Evolutionary conservation across 495 filamentous ascomycete genomes (phyloP), one percentile per base, ranked within the genome.

Genomic region (Talaromyces ruber): DNA sequence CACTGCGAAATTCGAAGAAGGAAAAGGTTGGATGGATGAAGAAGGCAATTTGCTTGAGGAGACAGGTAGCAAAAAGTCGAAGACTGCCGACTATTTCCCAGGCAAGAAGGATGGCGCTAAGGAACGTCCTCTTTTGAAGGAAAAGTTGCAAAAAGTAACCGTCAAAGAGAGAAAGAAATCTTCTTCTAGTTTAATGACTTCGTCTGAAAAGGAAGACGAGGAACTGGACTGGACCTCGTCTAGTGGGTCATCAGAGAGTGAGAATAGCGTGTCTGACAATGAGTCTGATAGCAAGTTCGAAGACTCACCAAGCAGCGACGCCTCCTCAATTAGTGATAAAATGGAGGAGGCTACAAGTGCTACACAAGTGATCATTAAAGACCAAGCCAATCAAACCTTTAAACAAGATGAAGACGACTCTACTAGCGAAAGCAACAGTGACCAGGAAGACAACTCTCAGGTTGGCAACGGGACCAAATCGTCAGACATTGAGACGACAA

Each of bases 21-120:
- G 86, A 16, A 89, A 90, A 65, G 93, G 94, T 0, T 97, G 94
- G 94, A 79, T 96, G 4, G 89, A 97, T 68, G 83, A 84, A 65
- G 76, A 85, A 18, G 94, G 92, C 2, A 84, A 87, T 58, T 67
- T 97, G 22, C 84, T 94, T 88, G 97, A 78, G 68, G 62, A 58
- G 64, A 57, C 14, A 67, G 64, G 66, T 64, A 66, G 72, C 67
- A 69, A 73, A 5, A 74, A 72, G 56, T 66, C 68, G 43, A 70
- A 66, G 9, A 78, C 69, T 54, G 64, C 68, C 12, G 63, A 75
- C 30, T 71, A 71, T 32, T 68, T 63, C 25, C 76, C 77, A 11
- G 77, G 77, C 6, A 64, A 76, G 54, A 58, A 34, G 22, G 61
- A 57, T 51, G 61, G 34, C 22, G 54, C 59, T 11, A 60, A 60